Evolutionary conservation across 1,284 basidiomycete genomes (phyloP), one percentile per base, ranked within the genome.

Genomic region (Fistulinella staudtii): DNA sequence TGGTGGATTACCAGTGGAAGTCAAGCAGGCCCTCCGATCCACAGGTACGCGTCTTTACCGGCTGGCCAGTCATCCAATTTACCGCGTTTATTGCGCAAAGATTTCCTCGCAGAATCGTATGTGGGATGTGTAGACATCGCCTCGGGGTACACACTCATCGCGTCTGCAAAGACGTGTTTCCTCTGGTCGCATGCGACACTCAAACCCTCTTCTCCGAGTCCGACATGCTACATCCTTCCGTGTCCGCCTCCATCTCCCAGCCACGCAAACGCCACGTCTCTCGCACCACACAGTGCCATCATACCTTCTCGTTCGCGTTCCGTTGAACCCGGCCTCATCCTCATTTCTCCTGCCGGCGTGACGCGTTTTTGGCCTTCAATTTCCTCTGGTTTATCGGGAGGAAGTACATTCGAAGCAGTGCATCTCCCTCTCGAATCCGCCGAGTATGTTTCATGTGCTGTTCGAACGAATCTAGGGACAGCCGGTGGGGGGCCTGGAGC

Each of bases 181-280:
- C 83, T 89, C 27, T 90, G 87, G 87, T 83, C 87, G 53, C 80
- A 88, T 67, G 74, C 80, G 58, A 79, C 79, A 47, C 52, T 72
- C 61, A 50, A 41, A 36, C 64, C 60, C 21, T 51, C 47, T 15
- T 46, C 63, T 15, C 53, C 59, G 25, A 65, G 61, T 13, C 85
- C 86, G 13, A 89, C 85, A 8, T 90, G 88, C 61, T 89, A 90
- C 55, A 90, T 90, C 33, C 87, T 90, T 55, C 71, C 80, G 14
- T 85, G 82, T 58, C 83, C 83, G 9, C 68, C 56, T 43, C 38
- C 50, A 41, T 48, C 52, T 36, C n/a, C n/a, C n/a, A 46, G 20
- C 17, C 47, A 71, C 60, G 58, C 71, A 56, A 60, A 73, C 11
- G 62, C 71, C 5, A 69, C 68, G 11, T 75, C 79, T 20, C 49